Base-by-base conservation (phyloP, 2,329 filamentous ascomycete genomes). In the Scopulariopsis brevicaulis region DNA sequence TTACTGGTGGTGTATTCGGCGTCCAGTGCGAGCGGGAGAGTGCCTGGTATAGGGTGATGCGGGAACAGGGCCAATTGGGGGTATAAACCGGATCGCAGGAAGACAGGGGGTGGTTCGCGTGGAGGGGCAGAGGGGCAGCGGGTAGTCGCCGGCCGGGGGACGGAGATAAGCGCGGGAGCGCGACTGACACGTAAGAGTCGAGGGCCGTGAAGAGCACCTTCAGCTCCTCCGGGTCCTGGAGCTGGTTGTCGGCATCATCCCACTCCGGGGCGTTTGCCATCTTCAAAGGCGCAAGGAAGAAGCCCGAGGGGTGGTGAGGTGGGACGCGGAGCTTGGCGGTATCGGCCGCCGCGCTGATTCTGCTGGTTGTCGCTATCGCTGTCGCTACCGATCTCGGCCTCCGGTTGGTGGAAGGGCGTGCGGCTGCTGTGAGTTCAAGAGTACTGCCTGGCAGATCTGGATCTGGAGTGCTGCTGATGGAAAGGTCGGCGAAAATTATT, bases 161-260 rank as follows among this genome's bases (percentile, higher is more conserved):
- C n/a, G n/a, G 8, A 20, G 46, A 50, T 22, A 24, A 24, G 46
- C 11, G 46, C n/a, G 22, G 14, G 46, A 24, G 22, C 5, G 46
- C 46, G 46, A 79, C 86, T 73, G 77, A 96, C 91, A 86, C 80
- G 71, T 94, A 97, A 12, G 93, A 96, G 74, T 96, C 90, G 57
- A 97, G 73, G 2, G 91, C 86, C 55, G 84, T 85, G 69, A 89
- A 89, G 11, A 97, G 80, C 54, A 95, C 90, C 61, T 80, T 80
- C 54, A 84, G 77, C 73, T 99, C 93, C 62, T 95, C 90, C 0
- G 85, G 83, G 65, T 96, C 91, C 20, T 62, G 56, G 28, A 61
- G 54, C 12, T 56, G 59, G 25, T 58, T 56, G 14, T 62, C 61
- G 24, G 55, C 53, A 37, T 56, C 56, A 43, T 55, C 54, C 59